A percentile compares a stretch with the other conserved stretches of the same genome.
phyloP scores from a whole-genome alignment of 2,329 filamentous ascomycete genomes.

The Periglandula ipomoeae region DNA sequence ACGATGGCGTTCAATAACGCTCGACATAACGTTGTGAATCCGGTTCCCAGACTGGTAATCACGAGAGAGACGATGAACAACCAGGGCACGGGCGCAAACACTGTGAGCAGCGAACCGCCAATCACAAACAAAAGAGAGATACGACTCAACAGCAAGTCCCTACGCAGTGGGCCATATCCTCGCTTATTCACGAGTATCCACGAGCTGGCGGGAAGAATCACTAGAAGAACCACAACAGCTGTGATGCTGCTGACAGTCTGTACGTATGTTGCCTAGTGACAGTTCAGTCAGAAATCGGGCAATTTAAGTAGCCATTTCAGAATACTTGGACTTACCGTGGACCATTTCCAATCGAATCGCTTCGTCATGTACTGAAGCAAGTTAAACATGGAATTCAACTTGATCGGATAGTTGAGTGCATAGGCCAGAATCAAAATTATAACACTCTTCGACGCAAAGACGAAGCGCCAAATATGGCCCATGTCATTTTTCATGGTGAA shows the following conservation, averaged over 20 bases:
- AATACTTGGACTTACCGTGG: too few species aligned
- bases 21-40: constrained; percentile 33
- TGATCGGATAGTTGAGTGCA: neutral
- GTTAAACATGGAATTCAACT: neutral
- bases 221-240: constrained; percentile 28
- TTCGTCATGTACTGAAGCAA: neutral
- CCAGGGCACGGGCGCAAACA: constrained; percentile 24
- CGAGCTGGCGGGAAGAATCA: constrained; percentile 27
- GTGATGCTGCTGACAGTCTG: constrained; percentile 28
- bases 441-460: neutral
- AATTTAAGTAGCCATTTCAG: constrained; percentile 10
- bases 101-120: constrained; percentile 28
- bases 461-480: neutral
- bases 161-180: constrained; percentile 22
- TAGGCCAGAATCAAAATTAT: neutral
- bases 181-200: constrained; percentile 21
- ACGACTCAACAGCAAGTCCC: constrained; percentile 32
- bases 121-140: constrained; percentile 22
- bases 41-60: constrained; percentile 35
- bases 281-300: too few species aligned
- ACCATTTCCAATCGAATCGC: neutral
- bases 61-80: constrained; percentile 32
- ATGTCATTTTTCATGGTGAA: neutral
- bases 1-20: constrained; percentile 44
- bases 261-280: constrained; percentile 34